Evolutionary conservation across 2,329 filamentous ascomycete species (phyloP), one percentile per base, ranked within the genome.

Genomic region (Colletotrichum chrysophilum): DNA sequence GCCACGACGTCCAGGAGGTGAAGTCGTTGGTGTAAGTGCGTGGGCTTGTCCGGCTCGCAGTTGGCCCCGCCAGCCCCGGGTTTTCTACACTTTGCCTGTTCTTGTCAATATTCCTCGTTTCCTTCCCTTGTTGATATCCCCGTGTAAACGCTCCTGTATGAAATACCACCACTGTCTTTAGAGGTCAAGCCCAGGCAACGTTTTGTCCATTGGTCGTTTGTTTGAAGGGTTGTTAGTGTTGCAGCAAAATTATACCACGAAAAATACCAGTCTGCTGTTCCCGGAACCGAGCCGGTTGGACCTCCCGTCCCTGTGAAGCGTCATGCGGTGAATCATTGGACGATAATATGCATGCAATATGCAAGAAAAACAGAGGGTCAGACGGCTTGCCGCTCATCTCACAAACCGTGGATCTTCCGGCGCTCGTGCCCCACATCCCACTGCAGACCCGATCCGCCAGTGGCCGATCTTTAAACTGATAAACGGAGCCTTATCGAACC

Each of bases 61-160:
- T 2, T 52, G 43, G 43, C 43, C 30, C 34, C 36, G 60, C 14
- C 48, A n/a, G 13, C 26, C 60, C 1, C 66, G 21, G 9, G 56
- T 24, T 30, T 28, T 5, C 56, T 26, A 38, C 58, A 62, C n/a
- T n/a, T 55, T 62, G 0, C 7, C 13, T 60, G 6, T 52, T 16
- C 28, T 4, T 58, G 56, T 66, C 58, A 48, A 60, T 68, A 67
- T 16, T 36, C 58, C 43, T 16, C 21, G 14, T 67, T 62, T 56
- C 14, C 28, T 72, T 64, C n/a, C 18, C 52, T 64, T 61, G 74
- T 76, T 76, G 74, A 76, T 76, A 76, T 76, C 74, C 74, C 70
- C 48, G 3, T 43, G 16, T 72, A 65, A 73, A 69, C 24, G 43
- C 65, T 69, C 58, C 12, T 69, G 74, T 76, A 60, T 2, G 55